These are phyloP conservation scores for Pigoraptor vietnamica DNA, from an alignment of 78 protist species.

Conservation along the genomic window DNA sequence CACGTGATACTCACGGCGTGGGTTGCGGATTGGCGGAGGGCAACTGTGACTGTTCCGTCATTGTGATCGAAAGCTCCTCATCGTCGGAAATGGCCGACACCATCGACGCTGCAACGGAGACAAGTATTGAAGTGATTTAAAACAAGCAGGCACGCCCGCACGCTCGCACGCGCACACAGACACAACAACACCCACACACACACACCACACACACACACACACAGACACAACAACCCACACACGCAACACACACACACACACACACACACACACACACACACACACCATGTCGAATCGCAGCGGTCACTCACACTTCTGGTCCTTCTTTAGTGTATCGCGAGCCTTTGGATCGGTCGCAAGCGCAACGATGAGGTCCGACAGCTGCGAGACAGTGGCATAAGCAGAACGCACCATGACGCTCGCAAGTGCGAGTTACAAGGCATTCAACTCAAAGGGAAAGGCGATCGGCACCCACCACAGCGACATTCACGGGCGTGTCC, in stretches of 20 bases:
- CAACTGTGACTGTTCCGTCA: not conserved
- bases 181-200: not conserved
- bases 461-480: not conserved
- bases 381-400: not conserved
- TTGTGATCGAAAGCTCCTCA: not conserved
- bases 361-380: not conserved
- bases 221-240: not conserved
- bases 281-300: not conserved
- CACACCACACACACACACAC: not conserved
- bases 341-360: not conserved
- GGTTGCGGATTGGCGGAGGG: too few relatives aligned
- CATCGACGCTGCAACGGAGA: not conserved
- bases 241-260: not conserved
- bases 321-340: too few relatives aligned
- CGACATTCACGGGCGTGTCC: not conserved
- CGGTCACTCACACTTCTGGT: not conserved
- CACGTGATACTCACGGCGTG: too few relatives aligned
- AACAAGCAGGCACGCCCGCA: not conserved
- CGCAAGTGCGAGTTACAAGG: not conserved
- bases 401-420: too few relatives aligned
- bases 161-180: not conserved
- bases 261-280: not conserved
- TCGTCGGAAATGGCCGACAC: not conserved
- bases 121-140: not conserved
- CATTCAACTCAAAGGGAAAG: not conserved